A percentile compares a stretch with the other conserved stretches of the same genome.
These are phyloP conservation scores for Phycomyces nitens DNA, from an alignment of 192 early-diverging fungal genomes.

Conservation along the genomic window DNA sequence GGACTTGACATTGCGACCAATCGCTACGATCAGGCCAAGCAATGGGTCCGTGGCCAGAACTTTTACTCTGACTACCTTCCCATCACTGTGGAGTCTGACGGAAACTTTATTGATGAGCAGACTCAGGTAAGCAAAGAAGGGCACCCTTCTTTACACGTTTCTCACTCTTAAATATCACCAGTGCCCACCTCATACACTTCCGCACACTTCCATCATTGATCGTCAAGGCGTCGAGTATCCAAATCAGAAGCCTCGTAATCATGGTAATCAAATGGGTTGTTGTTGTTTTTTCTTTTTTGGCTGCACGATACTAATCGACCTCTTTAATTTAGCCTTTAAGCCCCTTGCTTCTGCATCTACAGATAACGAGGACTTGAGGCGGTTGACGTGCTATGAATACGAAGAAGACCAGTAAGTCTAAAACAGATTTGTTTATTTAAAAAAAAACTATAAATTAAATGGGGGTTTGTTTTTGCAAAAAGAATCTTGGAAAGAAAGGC, in stretches of 20 bases:
- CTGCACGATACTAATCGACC: too few species aligned
- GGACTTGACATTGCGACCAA: constrained; percentile 55
- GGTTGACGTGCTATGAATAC: constrained; percentile 39
- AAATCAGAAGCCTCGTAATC: constrained; percentile 52
- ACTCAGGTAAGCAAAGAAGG: constrained; percentile 47
- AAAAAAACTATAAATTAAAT: background rate
- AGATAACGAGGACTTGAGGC: constrained; percentile 41
- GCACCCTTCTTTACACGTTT: background rate
- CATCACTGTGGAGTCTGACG: constrained; percentile 61
- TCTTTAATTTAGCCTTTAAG: background rate
- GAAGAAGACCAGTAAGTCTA: constrained; percentile 38
- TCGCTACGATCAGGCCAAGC: constrained; percentile 40
- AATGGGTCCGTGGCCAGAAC: constrained; percentile 66
- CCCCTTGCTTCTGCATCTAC: background rate
- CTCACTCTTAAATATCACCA: too few species aligned
- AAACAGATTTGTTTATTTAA: constrained; percentile 23
- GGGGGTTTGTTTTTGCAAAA: background rate
- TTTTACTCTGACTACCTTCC: constrained; percentile 73
- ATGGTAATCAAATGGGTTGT: constrained; percentile 20
- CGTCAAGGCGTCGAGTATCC: constrained; percentile 66
- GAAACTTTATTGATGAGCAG: constrained; percentile 67
- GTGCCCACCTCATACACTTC: constrained; percentile 58
- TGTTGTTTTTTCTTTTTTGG: background rate
- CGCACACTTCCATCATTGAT: constrained; percentile 56
- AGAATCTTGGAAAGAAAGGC: background rate